Evolutionary conservation across 768 basidiomycete species (phyloP).

Genomic region (Nidularia pulvinata): DNA sequence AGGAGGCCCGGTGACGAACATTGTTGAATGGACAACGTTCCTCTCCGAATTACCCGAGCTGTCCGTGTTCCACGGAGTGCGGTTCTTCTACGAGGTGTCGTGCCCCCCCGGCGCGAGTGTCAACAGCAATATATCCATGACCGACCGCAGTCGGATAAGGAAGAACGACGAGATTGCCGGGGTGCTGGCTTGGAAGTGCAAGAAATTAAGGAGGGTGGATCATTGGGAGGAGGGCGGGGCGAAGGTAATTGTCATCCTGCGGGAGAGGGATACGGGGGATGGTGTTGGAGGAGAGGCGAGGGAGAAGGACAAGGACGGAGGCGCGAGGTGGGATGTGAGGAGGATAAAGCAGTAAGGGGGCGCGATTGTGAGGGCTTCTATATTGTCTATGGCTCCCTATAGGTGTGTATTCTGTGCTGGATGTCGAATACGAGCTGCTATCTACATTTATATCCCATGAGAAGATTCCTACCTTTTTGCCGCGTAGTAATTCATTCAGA

Average conservation of each 20-base stretch:
- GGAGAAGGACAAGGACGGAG: slow-evolving; percentile 27
- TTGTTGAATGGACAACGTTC: slow-evolving; percentile 56
- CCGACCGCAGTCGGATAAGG: slow-evolving; percentile 61
- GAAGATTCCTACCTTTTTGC: too few relatives aligned
- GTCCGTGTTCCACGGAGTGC: slow-evolving; percentile 57
- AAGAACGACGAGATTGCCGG: slow-evolving; percentile 71
- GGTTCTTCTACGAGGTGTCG: slow-evolving; percentile 68
- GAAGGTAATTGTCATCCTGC: slow-evolving; percentile 48
- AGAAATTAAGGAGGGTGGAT: slow-evolving; percentile 59
- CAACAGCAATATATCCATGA: slow-evolving; percentile 35
- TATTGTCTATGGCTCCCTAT: too few relatives aligned
- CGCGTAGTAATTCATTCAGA: too few relatives aligned
- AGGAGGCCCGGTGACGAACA: slow-evolving; percentile 33
- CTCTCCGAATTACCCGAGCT: slow-evolving; percentile 55
- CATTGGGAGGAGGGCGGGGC: slow-evolving; percentile 63
- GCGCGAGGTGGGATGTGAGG: slow-evolving; percentile 54
- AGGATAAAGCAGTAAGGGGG: slow-evolving; percentile 31
- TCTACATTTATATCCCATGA: too few relatives aligned
- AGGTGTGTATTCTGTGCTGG: too few relatives aligned
- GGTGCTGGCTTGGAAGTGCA: slow-evolving; percentile 63
- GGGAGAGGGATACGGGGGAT: slow-evolving; percentile 10
- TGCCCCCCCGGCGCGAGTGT: slow-evolving; percentile 15
- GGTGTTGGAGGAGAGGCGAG: slow-evolving; percentile 15
- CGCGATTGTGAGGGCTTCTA: too few relatives aligned
- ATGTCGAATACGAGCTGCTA: too few relatives aligned